Percentiles rank a stretch among this genome's conserved stretches.
These are phyloP conservation scores for Penicillium canescens DNA, from an alignment of 495 filamentous ascomycete species.

Conservation along the genomic window DNA sequence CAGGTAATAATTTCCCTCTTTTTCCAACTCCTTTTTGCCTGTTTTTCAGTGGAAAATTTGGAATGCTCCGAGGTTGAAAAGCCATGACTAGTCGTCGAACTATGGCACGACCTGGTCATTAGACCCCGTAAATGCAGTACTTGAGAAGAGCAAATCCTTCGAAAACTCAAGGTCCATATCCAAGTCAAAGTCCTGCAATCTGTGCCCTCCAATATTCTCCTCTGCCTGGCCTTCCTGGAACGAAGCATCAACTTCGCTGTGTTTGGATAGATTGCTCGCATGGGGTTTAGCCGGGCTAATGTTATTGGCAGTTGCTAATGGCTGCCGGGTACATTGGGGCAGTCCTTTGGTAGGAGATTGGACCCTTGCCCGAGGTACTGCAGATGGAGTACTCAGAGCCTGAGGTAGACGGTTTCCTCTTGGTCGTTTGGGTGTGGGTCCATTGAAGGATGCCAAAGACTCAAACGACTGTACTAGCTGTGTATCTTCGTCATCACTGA, in stretches of 20 bases:
- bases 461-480: slow-evolving; percentile 27
- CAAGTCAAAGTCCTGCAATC: slow-evolving; percentile 30
- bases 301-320: slow-evolving; percentile 24
- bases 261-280: slow-evolving; percentile 6
- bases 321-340: slow-evolving; percentile 1
- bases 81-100: too few species aligned
- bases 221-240: slow-evolving; percentile 6
- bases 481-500: slow-evolving; percentile 19
- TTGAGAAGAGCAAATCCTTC: slow-evolving; percentile 37
- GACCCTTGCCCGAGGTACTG: not conserved
- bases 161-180: slow-evolving; percentile 44
- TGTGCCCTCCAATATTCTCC: slow-evolving; percentile 19
- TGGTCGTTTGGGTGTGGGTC: slow-evolving; percentile 34
- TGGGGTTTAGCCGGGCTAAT: slow-evolving; percentile 33
- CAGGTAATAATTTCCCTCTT: too few species aligned
- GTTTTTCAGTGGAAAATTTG: too few species aligned
- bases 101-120: slow-evolving; percentile 15
- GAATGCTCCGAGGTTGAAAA: too few species aligned
- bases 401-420: slow-evolving; percentile 12
- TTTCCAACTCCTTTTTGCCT: too few species aligned
- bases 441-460: slow-evolving; percentile 12
- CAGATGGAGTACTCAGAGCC: not conserved
- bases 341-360: not conserved
- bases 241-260: slow-evolving; percentile 8
- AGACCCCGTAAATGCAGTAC: slow-evolving; percentile 31